Percentiles rank a stretch among this genome's conserved stretches.
These are phyloP conservation scores for Hyphodiscus hymeniophilus DNA, from an alignment of 495 filamentous ascomycete species.

Conservation along the genomic window DNA sequence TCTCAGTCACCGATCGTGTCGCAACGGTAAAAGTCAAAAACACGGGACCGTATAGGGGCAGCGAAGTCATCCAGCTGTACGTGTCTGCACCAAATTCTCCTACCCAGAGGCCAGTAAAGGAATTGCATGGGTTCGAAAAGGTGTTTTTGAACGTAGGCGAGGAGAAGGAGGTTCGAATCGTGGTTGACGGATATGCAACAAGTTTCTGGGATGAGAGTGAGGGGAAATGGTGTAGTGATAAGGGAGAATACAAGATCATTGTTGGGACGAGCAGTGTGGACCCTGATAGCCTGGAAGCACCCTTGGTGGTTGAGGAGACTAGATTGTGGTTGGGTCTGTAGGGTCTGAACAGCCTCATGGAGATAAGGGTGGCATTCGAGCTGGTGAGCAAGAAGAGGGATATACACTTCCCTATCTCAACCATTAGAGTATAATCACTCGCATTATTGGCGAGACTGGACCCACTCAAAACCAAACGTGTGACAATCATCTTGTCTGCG, in stretches of 20 bases:
- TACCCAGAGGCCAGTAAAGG: conserved; percentile 52
- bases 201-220: conserved; percentile 29
- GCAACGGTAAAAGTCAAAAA: conserved; percentile 27
- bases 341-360: no score
- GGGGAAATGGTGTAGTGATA: conserved; percentile 24
- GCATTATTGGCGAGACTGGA: no score
- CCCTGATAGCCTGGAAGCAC: conserved; percentile 12
- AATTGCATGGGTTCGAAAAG: conserved; percentile 70
- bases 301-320: background rate
- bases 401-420: no score
- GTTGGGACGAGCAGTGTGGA: conserved; percentile 26
- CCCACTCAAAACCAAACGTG: no score
- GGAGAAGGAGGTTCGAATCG: conserved; percentile 46
- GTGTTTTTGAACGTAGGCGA: conserved; percentile 56
- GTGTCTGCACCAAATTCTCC: conserved; percentile 36
- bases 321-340: conserved; percentile 6
- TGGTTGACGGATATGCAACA: conserved; percentile 42
- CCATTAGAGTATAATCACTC: no score
- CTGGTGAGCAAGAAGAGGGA: no score
- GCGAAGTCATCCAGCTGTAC: conserved; percentile 52
- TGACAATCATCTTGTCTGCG: no score
- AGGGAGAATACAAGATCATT: conserved; percentile 24
- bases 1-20: conserved; percentile 26
- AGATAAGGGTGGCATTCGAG: no score
- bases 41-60: conserved; percentile 53